A percentile compares a stretch with the other conserved stretches of the same genome.
Conservation (phyloP, 805 yeast species). For the Lipomyces yamanashiensis region DNA sequence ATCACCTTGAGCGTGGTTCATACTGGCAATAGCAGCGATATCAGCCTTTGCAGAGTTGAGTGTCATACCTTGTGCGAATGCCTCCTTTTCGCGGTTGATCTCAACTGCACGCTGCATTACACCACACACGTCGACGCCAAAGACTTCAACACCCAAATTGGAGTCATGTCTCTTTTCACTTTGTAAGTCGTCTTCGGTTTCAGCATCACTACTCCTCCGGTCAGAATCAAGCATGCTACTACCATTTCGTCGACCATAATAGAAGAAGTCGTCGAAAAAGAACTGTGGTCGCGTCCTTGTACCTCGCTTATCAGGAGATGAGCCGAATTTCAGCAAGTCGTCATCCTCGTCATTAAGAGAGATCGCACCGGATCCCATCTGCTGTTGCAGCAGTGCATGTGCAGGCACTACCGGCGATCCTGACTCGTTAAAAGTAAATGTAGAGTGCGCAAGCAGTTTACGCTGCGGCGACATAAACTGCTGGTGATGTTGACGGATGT, state of each 20-base stretch:
- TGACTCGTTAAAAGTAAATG: slow-evolving; percentile 23
- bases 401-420: slow-evolving; percentile 21
- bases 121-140: slow-evolving; percentile 62
- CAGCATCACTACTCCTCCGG: slow-evolving; percentile 14
- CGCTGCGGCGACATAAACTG: slow-evolving; percentile 33
- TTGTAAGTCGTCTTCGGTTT: slow-evolving; percentile 27
- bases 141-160: slow-evolving; percentile 50
- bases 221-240: slow-evolving; percentile 11
- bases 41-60: background rate
- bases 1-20: background rate
- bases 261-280: slow-evolving; percentile 40
- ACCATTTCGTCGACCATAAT: slow-evolving; percentile 15
- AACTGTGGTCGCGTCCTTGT: slow-evolving; percentile 16
- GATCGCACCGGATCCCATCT: slow-evolving; percentile 26
- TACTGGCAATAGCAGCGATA: background rate
- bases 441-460: slow-evolving; percentile 30
- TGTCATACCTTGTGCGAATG: slow-evolving; percentile 1
- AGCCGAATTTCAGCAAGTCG: slow-evolving; percentile 42
- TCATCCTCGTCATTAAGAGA: slow-evolving; percentile 42
- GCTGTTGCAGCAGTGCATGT: slow-evolving; percentile 18
- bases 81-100: slow-evolving; percentile 24
- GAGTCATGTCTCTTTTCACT: slow-evolving; percentile 33
- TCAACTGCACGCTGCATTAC: slow-evolving; percentile 52
- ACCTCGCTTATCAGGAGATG: slow-evolving; percentile 46
- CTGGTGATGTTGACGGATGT: slow-evolving; percentile 22